Evolutionary conservation across 2,329 filamentous ascomycete genomes (phyloP), one percentile per base, ranked within the genome.

Genomic region (Neofusicoccum sp.): DNA sequence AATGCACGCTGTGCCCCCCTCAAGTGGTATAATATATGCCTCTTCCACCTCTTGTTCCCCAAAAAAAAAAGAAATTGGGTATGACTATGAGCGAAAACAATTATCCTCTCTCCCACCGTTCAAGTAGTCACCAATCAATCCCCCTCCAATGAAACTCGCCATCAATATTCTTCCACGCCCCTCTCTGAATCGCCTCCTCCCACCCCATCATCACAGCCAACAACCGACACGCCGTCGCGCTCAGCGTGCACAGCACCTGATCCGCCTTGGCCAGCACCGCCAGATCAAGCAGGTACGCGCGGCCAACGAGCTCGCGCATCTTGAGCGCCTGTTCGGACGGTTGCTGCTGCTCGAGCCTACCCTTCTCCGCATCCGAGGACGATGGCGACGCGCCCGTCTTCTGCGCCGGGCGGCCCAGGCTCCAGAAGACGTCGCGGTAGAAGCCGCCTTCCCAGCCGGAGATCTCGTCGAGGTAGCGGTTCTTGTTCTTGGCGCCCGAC

Each of bases 371-470:
- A 68, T 84, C 81, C 31, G 79, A 75, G 6, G 81, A 81, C 44
- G 16, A 16, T 56, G 28, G 9, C 33, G 52, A 44, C 31, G n/a
- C 29, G n/a, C 12, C 67, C 69, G 3, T 81, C 80, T 7, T 73
- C 70, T 14, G 72, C 65, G 69, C 67, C 5, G 76, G 72, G 60
- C 73, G 67, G 3, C 90, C 92, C 1, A 96, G 80, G 56, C 87
- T 89, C 86, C 90, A 93, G 76, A 96, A 96, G 77, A 95, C 88
- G 69, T 87, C 85, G 12, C 85, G 84, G 76, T 90, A 96, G 80
- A 96, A 96, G 1, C 92, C 92, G 16, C 92, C 92, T 74, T 96
- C 92, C 92, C 92, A 96, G 34, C 92, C 92, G 44, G 91, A 87
- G 1, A 88, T 85, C 71, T 93, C 89, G 64, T 93, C 90, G 39